Conservation (phyloP, 139 green algal species). For the Chlorella sp. region DNA sequence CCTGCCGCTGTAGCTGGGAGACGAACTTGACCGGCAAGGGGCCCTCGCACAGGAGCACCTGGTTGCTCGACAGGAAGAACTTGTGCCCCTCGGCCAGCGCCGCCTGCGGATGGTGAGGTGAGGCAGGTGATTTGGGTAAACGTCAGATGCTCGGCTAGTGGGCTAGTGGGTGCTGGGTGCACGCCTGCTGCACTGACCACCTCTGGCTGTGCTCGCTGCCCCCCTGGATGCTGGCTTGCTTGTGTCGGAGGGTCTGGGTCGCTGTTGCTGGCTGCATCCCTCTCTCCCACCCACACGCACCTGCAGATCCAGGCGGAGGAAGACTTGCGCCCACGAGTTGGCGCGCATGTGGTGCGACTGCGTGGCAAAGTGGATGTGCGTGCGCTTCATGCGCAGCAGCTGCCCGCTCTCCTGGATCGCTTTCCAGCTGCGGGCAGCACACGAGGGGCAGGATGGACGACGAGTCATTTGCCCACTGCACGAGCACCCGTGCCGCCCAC, state of each 20-base stretch:
- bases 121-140: no score
- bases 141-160: no score
- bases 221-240: no score
- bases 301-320: constrained; percentile 43
- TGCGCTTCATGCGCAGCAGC: constrained; percentile 52
- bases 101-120: constrained; percentile 21
- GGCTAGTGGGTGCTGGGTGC: no score
- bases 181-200: no score
- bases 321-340: constrained; percentile 48
- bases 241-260: no score
- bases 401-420: constrained; percentile 46
- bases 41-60: constrained; percentile 54
- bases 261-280: no score
- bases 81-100: constrained; percentile 39
- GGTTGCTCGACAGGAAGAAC: constrained; percentile 54
- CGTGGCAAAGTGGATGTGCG: constrained; percentile 71
- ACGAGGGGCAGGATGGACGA: no score
- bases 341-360: constrained; percentile 36
- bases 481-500: no score
- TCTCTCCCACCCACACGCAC: no score
- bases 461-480: no score
- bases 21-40: constrained; percentile 47
- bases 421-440: constrained; percentile 55
- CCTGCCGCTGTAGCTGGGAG: constrained; percentile 9
- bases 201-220: no score